Base-by-base conservation (phyloP, 225 moss, liverwort and hornwort genomes). In the Climacium dendroides region DNA sequence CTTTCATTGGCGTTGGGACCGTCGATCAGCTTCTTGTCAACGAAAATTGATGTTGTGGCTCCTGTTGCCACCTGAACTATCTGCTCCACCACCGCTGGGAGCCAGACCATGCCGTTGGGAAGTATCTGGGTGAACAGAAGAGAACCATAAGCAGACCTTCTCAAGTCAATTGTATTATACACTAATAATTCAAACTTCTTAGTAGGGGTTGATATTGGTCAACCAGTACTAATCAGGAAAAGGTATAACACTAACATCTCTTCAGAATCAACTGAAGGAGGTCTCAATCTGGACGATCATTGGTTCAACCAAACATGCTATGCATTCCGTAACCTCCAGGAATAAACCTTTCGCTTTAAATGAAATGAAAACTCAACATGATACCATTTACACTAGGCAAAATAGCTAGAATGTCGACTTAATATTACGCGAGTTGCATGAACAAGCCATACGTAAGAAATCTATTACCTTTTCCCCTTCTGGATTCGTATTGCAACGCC, bases 1-100 rank as follows among this genome's bases (percentile, higher is more conserved):
- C 95, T 91, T 90, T 96, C 94, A 87, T 99, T 97, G 71, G 99
- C 95, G 82, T 99, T 96, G 57, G 97, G 99, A n/a, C 99, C 99
- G 73, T 99, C 99, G 54, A 99, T 99, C 73, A 99, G 88, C 89
- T 96, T 99, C 90, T 97, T 95, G 87, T 99, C 96, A 70, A 99
- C 92, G 45, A 94, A 74, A 74, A 99, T 90, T 58, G 99, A 97
- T 63, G 93, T 61, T 61, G 84, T 89, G 32, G 91, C 87, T 80
- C 94, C 94, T 70, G 94, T 95, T 62, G 96, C 96, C 52, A 95
- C 93, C 92, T 97, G 96, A 47, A 99, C 97, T 85, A 97, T 94
- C 82, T 89, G 93, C 92, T 96, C 99, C 62, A 99, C 99, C 83
- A 99, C 76, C 63, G 90, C 90, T 74, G 97, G 97, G 74, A 99